Base-by-base conservation (phyloP, 495 filamentous ascomycete species). In the Aspergillus egyptiacus region DNA sequence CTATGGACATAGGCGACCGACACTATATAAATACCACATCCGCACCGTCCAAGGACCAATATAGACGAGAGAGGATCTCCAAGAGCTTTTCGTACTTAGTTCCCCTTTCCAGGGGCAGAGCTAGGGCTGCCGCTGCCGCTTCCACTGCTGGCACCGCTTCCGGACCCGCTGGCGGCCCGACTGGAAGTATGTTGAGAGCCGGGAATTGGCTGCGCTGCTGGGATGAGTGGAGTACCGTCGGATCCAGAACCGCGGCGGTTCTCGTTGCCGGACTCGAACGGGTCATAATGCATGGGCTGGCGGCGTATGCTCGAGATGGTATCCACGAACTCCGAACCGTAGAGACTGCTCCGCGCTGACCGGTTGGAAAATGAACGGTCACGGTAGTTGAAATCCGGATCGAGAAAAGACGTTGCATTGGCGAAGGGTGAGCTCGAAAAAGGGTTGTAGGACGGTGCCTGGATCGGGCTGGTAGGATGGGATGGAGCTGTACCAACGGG, bases 361-460 rank as follows among this genome's bases (percentile, higher is more conserved):
- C 69, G 72, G 37, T 75, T 75, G 22, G 72, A 75, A 44, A 72
- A 69, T 4, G 72, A 75, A 27, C 72, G 70, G 50, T 71, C 66
- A 11, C 72, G 70, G 39, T 59, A 53, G 33, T 54, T 54, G 40
- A 64, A 60, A 25, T 71, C 66, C 20, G 64, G 51, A 20, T 55
- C 68, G 41, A 71, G 68, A 50, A 67, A 67, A 0, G 65, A 67
- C 23, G 42, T 49, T 25, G 53, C 48, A 38, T 64, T 64, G 23
- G 54, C 61, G 32, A 63, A 48, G 10, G 72, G 68, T 6, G 70
- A 72, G 6, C 53, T 59, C 11, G 67, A 63, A 38, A 68, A 67
- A 27, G 66, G 67, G 23, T 70, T 63, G 54, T 66, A 68, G 5
- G 62, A 59, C 35, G 59, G 55, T 25, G 64, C 52, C 33, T 69